Evolutionary conservation across 805 yeast genomes (phyloP).

Genomic region (Kregervanrija pseudodelftensis): DNA sequence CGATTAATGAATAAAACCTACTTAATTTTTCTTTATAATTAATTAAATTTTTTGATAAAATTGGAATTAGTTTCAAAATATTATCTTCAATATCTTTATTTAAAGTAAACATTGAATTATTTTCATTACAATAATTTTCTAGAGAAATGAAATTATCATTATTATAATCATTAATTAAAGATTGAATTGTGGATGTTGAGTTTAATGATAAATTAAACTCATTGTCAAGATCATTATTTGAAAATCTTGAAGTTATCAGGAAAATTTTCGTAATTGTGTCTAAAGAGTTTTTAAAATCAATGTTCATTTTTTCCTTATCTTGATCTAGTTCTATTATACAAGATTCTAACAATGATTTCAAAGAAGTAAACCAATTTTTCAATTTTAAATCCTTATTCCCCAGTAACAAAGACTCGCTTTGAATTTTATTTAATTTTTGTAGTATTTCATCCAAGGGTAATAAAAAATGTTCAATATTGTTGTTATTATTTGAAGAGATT

Average conservation of each 20-base stretch:
- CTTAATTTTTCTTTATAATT: conserved; percentile 17
- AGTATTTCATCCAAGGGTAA: conserved; percentile 7
- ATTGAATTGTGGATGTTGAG: conserved; percentile 14
- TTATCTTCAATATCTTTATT: conserved; percentile 18
- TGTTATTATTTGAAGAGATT: too few relatives aligned
- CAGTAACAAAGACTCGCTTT: conserved; percentile 1
- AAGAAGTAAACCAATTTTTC: conserved; percentile 2
- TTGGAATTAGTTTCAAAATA: conserved; percentile 19
- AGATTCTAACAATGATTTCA: not conserved
- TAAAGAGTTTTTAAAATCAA: conserved; percentile 18
- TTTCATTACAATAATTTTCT: conserved; percentile 16
- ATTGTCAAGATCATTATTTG: not conserved
- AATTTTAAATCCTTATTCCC: conserved; percentile 9
- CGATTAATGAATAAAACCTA: conserved; percentile 18
- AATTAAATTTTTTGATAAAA: conserved; percentile 18
- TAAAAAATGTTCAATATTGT: not conserved
- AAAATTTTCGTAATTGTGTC: conserved; percentile 21
- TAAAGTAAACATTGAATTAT: conserved; percentile 16
- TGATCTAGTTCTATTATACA: conserved; percentile 1
- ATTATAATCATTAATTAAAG: conserved; percentile 17
- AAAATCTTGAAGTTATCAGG: conserved; percentile 9
- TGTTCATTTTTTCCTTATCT: conserved; percentile 13
- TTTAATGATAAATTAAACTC: conserved; percentile 6
- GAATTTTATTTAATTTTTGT: conserved; percentile 5
- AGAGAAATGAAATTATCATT: conserved; percentile 11